Conservation (phyloP, 1,284 basidiomycete species). For the Malassezia psittaci region DNA sequence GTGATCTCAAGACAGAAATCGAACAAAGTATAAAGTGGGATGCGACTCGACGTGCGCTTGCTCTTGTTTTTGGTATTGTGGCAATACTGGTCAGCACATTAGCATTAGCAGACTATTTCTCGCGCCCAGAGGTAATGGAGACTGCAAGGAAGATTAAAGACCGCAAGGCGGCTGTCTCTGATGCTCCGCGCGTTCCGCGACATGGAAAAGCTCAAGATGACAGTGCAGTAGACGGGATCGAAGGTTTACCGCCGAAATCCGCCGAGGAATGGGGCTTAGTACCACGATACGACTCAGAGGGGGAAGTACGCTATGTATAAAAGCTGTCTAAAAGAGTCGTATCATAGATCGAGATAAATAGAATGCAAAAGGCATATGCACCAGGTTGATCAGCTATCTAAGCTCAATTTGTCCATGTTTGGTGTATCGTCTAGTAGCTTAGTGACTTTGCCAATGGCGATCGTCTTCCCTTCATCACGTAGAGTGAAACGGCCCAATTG, state of each 20-base stretch:
- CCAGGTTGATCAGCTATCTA: constrained; percentile 13
- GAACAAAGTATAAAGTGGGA: constrained; percentile 48
- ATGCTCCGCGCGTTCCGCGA: background rate
- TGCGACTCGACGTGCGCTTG: constrained; percentile 38
- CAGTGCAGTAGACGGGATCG: background rate
- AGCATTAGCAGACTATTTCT: constrained; percentile 41
- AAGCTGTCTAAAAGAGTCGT: background rate
- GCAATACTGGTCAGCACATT: constrained; percentile 42
- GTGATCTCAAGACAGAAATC: constrained; percentile 45
- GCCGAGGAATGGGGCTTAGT: constrained; percentile 18
- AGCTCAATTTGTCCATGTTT: constrained; percentile 29
- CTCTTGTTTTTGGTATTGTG: constrained; percentile 43
- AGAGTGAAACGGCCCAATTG: constrained; percentile 46
- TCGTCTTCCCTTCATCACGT: constrained; percentile 43
- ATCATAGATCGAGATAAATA: background rate
- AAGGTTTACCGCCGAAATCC: constrained; percentile 8
- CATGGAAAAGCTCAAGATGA: background rate
- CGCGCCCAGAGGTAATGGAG: constrained; percentile 20
- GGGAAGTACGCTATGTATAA: constrained; percentile 12
- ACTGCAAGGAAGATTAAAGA: background rate
- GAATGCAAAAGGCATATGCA: background rate
- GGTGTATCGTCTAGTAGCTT: constrained; percentile 35
- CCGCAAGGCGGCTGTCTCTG: background rate
- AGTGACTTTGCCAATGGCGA: constrained; percentile 46
- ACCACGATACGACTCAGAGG: constrained; percentile 13